Base-by-base conservation (phyloP, 1,284 basidiomycete genomes). In the Rhodotorula sp. region DNA sequence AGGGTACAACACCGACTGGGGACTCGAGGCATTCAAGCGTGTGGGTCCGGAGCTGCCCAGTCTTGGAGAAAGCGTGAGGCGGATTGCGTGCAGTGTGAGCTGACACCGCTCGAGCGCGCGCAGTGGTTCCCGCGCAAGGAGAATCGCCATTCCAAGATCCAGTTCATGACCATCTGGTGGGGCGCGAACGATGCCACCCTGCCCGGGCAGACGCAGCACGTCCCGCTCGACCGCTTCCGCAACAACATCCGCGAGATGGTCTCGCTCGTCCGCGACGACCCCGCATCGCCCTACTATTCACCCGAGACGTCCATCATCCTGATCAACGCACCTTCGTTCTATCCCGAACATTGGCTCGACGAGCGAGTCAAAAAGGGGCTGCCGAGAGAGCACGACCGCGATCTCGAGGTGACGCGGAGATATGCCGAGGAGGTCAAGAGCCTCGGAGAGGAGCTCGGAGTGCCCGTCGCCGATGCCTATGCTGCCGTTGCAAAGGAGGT, bases 341-440 rank as follows among this genome's bases (percentile, higher is more conserved):
- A 48, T 20, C 58, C 56, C 0, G 54, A 56, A 18, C 46, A 54
- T 26, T 73, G 72, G 72, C 47, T 29, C 47, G 39, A 60, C 23
- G 60, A 54, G 26, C 58, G 66, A 15, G 51, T 18, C 3, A 5
- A 34, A 14, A 34, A 61, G 46, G 64, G 58, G 0, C 34, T 62
- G 20, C 58, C 59, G 31, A 26, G 60, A 3, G 10, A 14, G 14
- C 23, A 54, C 23, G 70, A 68, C 39, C 86, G 91, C 15, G 78
- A 83, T 26, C 88, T 89, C 73, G 86, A 85, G 31, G 83, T 83
- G 47, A 90, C 91, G 21, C 85, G 82, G 72, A 76, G 77, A 64
- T 94, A 93, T 80, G 91, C 90, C 8, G 84, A 89, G 64, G 88
- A 87, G 15, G 89, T 89, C 58, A 84, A 84, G 69, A 84, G 85